A percentile compares a stretch with the other conserved stretches of the same genome.
Conservation (phyloP, 2,329 filamentous ascomycete genomes). For the Macrophomina pseudophaseolina region DNA sequence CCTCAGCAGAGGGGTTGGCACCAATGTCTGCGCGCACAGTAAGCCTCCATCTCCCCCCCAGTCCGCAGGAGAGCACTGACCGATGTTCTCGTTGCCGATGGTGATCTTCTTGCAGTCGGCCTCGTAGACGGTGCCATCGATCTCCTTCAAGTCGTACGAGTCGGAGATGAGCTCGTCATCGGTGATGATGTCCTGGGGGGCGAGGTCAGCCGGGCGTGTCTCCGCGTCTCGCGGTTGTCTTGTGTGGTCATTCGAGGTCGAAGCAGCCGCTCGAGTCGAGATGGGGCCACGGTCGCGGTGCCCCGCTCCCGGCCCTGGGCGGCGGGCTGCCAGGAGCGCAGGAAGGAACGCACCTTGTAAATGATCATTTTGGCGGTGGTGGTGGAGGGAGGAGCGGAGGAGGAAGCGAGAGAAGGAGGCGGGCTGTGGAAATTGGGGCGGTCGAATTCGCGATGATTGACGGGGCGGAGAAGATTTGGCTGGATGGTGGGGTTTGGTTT, state of each 20-base stretch:
- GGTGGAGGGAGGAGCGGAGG: slow-evolving; percentile 25
- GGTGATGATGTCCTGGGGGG: slow-evolving; percentile 78
- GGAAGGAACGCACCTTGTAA: slow-evolving; percentile 56
- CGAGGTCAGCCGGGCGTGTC: slow-evolving; percentile 12
- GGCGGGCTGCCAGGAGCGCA: slow-evolving; percentile 36
- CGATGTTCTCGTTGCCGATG: slow-evolving; percentile 73
- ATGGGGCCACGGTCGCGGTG: slow-evolving; percentile 30
- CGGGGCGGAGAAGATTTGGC: slow-evolving; percentile 25
- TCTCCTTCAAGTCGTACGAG: slow-evolving; percentile 81
- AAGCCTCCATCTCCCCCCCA: slow-evolving; percentile 28
- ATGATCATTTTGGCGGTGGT: slow-evolving; percentile 59
- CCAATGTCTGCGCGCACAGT: slow-evolving; percentile 69
- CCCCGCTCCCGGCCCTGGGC: slow-evolving; percentile 15
- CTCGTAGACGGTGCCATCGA: slow-evolving; percentile 84
- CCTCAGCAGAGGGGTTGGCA: slow-evolving; percentile 97
- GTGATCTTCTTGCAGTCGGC: slow-evolving; percentile 90
- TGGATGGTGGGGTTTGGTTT: slow-evolving; percentile 26
- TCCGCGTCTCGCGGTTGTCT: slow-evolving; percentile 14
- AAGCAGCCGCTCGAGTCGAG: slow-evolving; percentile 13
- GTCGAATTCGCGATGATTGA: slow-evolving; percentile 22
- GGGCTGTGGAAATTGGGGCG: slow-evolving; percentile 14
- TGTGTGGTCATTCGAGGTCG: slow-evolving; percentile 21
- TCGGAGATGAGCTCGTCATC: slow-evolving; percentile 97
- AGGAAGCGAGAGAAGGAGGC: slow-evolving; percentile 27
- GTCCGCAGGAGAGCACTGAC: slow-evolving; percentile 56